These are phyloP conservation scores for Solanum chiquidenum DNA, from an alignment of 257 asterid species.

Conservation along the genomic window DNA sequence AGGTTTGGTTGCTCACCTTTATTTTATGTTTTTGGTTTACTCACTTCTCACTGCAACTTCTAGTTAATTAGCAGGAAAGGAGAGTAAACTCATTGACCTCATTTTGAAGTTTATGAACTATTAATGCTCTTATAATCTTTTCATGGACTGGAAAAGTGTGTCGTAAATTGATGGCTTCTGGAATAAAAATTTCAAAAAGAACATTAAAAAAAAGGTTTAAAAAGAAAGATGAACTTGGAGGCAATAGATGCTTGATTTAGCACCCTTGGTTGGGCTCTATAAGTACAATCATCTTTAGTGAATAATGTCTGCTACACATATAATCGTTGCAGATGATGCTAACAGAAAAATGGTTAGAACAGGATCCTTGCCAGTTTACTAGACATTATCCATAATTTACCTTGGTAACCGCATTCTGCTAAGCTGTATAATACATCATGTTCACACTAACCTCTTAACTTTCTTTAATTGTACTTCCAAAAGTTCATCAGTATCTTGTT, in stretches of 20 bases:
- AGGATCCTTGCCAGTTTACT: not conserved
- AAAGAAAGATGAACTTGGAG: not conserved
- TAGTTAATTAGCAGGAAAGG: not conserved
- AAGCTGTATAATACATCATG: not conserved
- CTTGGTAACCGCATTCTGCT: not conserved
- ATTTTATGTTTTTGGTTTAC: not conserved
- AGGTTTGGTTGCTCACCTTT: constrained; percentile 32
- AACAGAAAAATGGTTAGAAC: not conserved
- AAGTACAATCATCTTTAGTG: not conserved
- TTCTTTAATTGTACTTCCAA: not conserved
- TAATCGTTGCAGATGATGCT: not conserved
- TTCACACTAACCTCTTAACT: not conserved
- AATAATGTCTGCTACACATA: not conserved
- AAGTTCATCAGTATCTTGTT: not conserved
- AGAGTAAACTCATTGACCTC: not conserved
- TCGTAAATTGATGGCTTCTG: not conserved
- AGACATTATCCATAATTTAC: not conserved
- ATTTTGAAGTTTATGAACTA: not conserved
- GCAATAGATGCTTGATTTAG: not conserved
- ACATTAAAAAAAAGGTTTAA: not conserved
- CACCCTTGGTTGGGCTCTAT: not conserved
- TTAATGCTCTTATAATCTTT: not conserved
- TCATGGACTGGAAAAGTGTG: not conserved
- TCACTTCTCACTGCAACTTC: not conserved
- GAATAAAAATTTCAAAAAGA: not conserved